Percentiles rank a stretch among this genome's conserved stretches.
Evolutionary conservation across 108 stramenopile genomes (phyloP).

Genomic region (Conticribra guillardii): DNA sequence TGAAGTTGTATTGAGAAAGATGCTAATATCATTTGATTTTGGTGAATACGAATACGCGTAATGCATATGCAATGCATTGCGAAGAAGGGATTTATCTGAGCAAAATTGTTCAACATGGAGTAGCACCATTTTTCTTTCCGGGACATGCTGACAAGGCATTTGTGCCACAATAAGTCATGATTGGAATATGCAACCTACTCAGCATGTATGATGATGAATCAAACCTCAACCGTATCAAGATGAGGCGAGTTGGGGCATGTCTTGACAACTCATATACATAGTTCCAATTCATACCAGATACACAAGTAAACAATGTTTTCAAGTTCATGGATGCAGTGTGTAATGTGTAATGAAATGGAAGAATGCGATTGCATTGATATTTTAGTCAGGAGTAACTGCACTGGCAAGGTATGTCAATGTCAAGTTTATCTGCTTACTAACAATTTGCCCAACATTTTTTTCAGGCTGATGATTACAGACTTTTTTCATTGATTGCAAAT

Average conservation of each 20-base stretch:
- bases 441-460: no score
- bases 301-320: not conserved
- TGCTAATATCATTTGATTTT: not conserved
- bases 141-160: no score
- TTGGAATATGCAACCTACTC: not conserved
- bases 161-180: not conserved
- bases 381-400: not conserved
- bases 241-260: not conserved
- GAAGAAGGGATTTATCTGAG: no score
- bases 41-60: not conserved
- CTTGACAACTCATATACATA: no score
- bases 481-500: no score
- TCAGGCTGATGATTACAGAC: no score
- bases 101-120: no score
- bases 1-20: not conserved
- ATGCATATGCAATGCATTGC: not conserved
- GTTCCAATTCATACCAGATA: not conserved
- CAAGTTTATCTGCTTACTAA: no score
- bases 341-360: not conserved
- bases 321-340: not conserved
- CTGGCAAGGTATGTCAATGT: not conserved
- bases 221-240: not conserved
- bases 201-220: not conserved
- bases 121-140: no score
- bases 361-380: not conserved